These are phyloP conservation scores for Telopea speciosissima DNA, from an alignment of 177 flowering plant genomes.

Conservation along the genomic window DNA sequence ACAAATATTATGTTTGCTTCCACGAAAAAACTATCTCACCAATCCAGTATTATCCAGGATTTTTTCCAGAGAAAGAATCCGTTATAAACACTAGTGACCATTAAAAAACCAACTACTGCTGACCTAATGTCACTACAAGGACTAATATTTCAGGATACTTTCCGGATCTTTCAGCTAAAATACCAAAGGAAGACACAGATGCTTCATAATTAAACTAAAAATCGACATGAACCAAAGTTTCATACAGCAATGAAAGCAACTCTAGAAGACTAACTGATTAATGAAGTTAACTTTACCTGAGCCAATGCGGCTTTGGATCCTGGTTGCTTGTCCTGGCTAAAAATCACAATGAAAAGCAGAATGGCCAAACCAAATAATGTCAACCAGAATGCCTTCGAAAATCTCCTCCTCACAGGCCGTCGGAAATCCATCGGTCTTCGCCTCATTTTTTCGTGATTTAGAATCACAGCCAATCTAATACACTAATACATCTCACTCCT, in stretches of 20 bases:
- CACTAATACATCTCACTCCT: not conserved
- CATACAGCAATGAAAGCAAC: not conserved
- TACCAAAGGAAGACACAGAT: not conserved
- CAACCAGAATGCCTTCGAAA: conserved; percentile 55
- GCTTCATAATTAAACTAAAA: not conserved
- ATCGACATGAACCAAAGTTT: not conserved
- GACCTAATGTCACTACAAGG: not conserved
- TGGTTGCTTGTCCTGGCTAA: conserved; percentile 48
- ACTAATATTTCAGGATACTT: not conserved
- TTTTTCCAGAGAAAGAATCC: not conserved
- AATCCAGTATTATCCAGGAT: not conserved
- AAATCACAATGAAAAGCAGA: conserved; percentile 45
- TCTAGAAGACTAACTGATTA: not conserved
- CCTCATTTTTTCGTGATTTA: conserved; percentile 38
- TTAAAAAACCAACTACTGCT: not conserved
- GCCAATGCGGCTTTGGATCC: conserved; percentile 34
- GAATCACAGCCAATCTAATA: not conserved
- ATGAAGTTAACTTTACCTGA: conserved; percentile 29
- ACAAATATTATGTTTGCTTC: no score
- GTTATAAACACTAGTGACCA: not conserved
- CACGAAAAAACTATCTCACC: not conserved
- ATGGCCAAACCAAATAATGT: conserved; percentile 39
- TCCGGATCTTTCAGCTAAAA: not conserved
- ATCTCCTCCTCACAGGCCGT: conserved; percentile 55
- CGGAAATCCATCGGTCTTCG: conserved; percentile 55